Percentiles rank a stretch among this genome's conserved stretches.
Evolutionary conservation across 2,329 filamentous ascomycete genomes (phyloP).

Genomic region (Monosporascus sp.): DNA sequence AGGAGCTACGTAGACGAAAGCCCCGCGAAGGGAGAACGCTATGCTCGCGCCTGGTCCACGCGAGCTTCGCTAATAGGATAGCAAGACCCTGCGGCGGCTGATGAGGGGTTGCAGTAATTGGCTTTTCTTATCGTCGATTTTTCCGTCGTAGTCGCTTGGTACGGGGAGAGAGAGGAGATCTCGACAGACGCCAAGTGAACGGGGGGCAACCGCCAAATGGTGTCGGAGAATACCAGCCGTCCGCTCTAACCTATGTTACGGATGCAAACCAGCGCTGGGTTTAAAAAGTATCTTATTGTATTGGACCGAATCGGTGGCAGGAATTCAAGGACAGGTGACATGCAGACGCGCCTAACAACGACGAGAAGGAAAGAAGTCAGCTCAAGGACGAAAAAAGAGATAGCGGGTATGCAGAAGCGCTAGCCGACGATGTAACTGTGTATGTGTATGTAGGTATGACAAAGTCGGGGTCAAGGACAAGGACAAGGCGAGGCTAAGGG

Average conservation of each 20-base stretch:
- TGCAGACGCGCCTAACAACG: neutral
- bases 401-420: neutral
- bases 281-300: neutral
- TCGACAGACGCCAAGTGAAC: neutral
- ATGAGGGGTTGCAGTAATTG: neutral
- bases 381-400: neutral
- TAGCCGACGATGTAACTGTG: neutral
- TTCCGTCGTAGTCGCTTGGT: neutral
- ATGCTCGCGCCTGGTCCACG: slow-evolving; percentile 1
- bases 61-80: neutral
- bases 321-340: neutral
- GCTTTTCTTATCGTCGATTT: neutral
- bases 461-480: neutral
- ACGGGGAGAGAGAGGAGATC: neutral
- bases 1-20: slow-evolving; percentile 6
- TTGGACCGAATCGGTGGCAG: neutral
- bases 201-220: neutral
- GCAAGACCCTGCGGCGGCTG: neutral
- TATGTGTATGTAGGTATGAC: neutral
- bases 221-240: neutral
- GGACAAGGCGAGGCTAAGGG: neutral
- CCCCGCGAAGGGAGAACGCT: neutral
- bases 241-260: neutral
- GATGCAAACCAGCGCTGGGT: neutral
- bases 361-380: neutral